Base-by-base conservation (phyloP, 2,329 filamentous ascomycete genomes). In the Ampelomyces quisqualis region DNA sequence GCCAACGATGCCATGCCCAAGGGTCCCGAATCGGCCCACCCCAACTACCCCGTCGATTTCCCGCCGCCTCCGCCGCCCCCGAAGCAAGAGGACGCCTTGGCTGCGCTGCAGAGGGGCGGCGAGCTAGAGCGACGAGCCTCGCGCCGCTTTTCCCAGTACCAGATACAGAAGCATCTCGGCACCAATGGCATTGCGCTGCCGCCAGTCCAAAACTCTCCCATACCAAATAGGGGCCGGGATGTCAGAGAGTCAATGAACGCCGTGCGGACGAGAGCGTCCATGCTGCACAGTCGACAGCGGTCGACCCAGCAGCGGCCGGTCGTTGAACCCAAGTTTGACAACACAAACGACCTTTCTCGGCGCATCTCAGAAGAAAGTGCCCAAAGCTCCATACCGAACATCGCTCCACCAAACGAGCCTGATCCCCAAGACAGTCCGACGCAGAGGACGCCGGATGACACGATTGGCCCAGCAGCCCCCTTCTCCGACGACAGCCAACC, bases 91-190 rank as follows among this genome's bases (percentile, higher is more conserved):
- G 94, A 95, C 73, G 93, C 93, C 4, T 74, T 98, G 37, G 89
- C 89, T 34, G 90, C 90, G 35, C 70, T 98, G 52, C 93, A 97
- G 69, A 82, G 90, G 68, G 90, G 90, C 22, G 91, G 91, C 14
- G 90, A 96, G 53, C 73, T 98, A 34, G 93, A 98, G 70, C 81
- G 93, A 62, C 80, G 93, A 64, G 93, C 93, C 1, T 98, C 93
- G 10, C 80, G 91, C 54, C 79, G 93, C 60, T 98, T 97, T 65
- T 97, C 93, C 2, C 87, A 90, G 38, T 98, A 97, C 65, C 93
- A 98, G 62, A 95, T 98, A 55, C 88, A 89, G 31, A 97, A 96
- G 64, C 90, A 95, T 58, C 75, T 97, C 2, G 91, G 91, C 8
- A 84, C 86, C 11, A 90, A 84, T 68, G 89, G 88, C 14, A 85